Evolutionary conservation across 164 flowering plant genomes (phyloP), one percentile per base, ranked within the genome.

Genomic region (Dillenia turbinata): DNA sequence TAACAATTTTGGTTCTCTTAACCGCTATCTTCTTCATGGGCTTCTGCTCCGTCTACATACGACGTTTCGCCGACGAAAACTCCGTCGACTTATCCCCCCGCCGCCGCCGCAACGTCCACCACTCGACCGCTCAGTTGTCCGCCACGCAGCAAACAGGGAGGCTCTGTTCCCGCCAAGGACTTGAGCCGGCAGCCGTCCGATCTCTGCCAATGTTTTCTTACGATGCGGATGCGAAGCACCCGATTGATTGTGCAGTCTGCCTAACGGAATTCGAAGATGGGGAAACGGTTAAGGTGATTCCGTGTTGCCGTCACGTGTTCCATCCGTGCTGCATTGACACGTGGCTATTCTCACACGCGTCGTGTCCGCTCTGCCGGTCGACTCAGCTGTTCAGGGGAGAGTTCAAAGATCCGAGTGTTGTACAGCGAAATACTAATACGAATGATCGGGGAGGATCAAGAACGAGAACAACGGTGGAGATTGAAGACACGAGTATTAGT

Each of bases 21-120:
- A 65, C 70, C 12, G 89, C 82, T 51, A 82, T 90, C 49, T 79
- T 87, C 79, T 83, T 86, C 81, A 75, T 89, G 80, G 88, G 79
- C 47, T 82, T 88, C 73, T 83, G 83, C 84, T 83, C 88, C 45
- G 44, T 86, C 53, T 88, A 81, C 83, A 62, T 86, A 64, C 83
- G 80, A 52, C 81, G 84, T 47, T 73, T 79, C 67, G 47, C 79
- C 47, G 69, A 62, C 26, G 70, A 57, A 16, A 43, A 57, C 24
- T 40, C 73, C 12, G 60, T 60, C 56, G 73, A 67, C 19, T 8
- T 44, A 40, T 40, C 55, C 2, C 10, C n/a, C 2, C 49, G 43
- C 11, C 71, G 10, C 45, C 66, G 7, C 11, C 40, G 17, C 46
- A 8, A 5, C 61, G 7, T 19, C 8, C 12, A 72, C 72, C 44